Evolutionary conservation across 495 filamentous ascomycete species (phyloP), one percentile per base, ranked within the genome.

Genomic region (Letharia columbiana): DNA sequence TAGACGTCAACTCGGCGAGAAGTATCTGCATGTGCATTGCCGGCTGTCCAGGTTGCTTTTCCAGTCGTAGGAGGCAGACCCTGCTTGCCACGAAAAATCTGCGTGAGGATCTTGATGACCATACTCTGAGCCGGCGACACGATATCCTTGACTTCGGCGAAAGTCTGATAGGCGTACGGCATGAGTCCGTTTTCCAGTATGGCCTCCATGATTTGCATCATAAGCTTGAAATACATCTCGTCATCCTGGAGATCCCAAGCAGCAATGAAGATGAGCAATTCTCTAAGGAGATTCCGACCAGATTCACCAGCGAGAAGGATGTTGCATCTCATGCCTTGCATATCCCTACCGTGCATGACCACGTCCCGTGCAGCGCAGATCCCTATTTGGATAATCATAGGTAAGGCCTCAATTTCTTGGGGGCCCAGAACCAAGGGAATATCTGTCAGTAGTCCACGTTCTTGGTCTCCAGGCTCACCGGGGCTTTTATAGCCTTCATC

Each of bases 201-300:
- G 0, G 91, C 90, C 71, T 96, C 90, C 78, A 97, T 91, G 66
- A 97, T 96, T 75, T 95, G 91, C 15, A 91, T 89, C 78, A 94
- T 97, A 75, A 96, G 87, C 75, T 93, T 91, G 79, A 95, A 96
- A 70, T 96, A 96, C 17, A 94, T 81, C 68, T 93, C 90, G 52
- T 92, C 88, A 70, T 97, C 92, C 18, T 87, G 87, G 66, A 96
- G 86, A 72, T 97, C 92, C 92, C 92, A 97, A 18, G 94, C 91
- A 18, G 92, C 92, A 64, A 97, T 92, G 75, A 97, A 97, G 64
- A 97, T 95, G 33, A 97, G 80, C 61, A 97, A 84, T 71, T 97
- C 92, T 56, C 92, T 83, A 10, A 97, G 82, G 7, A 97, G 80
- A 69, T 94, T 96, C 52, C 90, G 85, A 20, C 92, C 92, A 65